Evolutionary conservation across 495 filamentous ascomycete species (phyloP), one percentile per base, ranked within the genome.

Genomic region (Neurospora sp.): DNA sequence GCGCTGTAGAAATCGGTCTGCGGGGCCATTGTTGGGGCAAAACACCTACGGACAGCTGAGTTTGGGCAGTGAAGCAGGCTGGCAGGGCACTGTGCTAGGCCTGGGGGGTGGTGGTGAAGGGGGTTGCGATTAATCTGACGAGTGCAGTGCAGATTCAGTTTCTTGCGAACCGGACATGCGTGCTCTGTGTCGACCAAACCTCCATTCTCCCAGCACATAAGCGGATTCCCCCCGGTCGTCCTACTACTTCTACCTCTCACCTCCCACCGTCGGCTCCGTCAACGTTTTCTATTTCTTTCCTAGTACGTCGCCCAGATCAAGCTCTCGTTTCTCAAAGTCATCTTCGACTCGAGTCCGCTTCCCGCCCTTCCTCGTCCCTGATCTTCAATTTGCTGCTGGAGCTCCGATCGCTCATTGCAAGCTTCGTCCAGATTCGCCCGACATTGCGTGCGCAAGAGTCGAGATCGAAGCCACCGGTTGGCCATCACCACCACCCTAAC

Each of bases 401-500:
- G 24, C 54, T 69, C 71, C 24, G 19, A 70, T 77, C 74, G 77
- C 78, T 81, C 71, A 76, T 66, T 72, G 42, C 71, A 69, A 48
- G 62, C 38, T 39, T 62, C 42, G 39, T 43, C 74, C 74, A 75
- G 70, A 24, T 70, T 72, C n/a, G 70, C 38, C 36, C 54, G 70
- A 69, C 62, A 71, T 74, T 77, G 73, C 75, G 74, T 75, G 78
- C 77, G 66, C 71, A 69, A 71, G 66, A 71, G 73, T 73, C 74
- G 69, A 77, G 72, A 76, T 76, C 74, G 73, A 77, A 79, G 54
- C 73, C 74, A 54, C 74, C 69, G 69, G 69, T 39, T 40, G 70
- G 43, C 73, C 78, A 40, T 73, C 83, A 82, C 73, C 80, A 78
- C 79, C 79, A 75, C 80, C 81, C 74, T 73, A 34, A 66, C 76